Base-by-base conservation (phyloP, 352 stramenopile species). In the Pythium aquatile region DNA sequence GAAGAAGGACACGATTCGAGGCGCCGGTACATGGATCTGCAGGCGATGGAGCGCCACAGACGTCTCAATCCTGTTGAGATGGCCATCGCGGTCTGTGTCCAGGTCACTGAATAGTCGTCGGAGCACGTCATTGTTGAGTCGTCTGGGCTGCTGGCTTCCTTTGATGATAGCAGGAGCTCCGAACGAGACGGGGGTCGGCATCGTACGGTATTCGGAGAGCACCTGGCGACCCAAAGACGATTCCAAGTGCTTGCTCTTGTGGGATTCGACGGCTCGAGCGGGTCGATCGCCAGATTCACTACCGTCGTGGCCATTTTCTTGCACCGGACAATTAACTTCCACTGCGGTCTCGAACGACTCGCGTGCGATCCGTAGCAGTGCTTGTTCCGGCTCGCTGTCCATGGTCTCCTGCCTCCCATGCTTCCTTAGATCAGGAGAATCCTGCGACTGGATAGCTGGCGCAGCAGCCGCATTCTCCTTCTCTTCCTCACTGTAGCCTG, bases 91-190 rank as follows among this genome's bases (percentile, higher is more conserved):
- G 55, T 94, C 77, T 0, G 62, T 57, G 56, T 94, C 85, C 46
- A 94, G 60, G 54, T 92, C 82, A 39, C 71, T 89, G 55, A 94
- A 94, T n/a, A 94, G 80, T 2, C 84, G 76, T 1, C 85, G 81
- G 44, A 94, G 61, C 9, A 92, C 72, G 48, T 89, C 77, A 3
- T 63, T 61, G 24, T 87, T 86, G 5, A 88, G 67, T 16, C 63
- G 54, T 2, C 55, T 28, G 3, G 58, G 33, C 58, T 57, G 58
- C 64, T 16, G 58, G 30, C 61, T 54, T 53, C 64, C 72, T 29
- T 68, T 30, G 20, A 48, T 37, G 28, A 73, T 55, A 0, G 67
- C 55, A 0, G 61, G 73, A 0, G 75, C 74, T 16, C 76, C 81
- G 71, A 89, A 92, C n/a, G 82, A 79, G 9, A 81, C 67, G 6